These are phyloP conservation scores for Backusella circina DNA, from an alignment of 192 early-diverging fungal species.

Conservation along the genomic window DNA sequence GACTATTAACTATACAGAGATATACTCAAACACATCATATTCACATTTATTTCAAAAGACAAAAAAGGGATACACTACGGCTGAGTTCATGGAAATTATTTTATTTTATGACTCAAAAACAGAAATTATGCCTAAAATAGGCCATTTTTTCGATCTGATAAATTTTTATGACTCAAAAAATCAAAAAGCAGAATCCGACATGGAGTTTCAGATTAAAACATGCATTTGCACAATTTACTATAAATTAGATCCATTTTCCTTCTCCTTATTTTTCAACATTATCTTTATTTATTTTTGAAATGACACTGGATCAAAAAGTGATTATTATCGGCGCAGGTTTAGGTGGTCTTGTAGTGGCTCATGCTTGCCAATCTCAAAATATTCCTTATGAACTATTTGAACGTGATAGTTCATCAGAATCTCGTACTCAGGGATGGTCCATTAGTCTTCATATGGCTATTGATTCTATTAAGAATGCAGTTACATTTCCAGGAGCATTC, in stretches of 20 bases:
- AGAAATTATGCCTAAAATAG: neutral
- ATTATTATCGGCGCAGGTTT: constrained; percentile 27
- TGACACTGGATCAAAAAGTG: constrained; percentile 9
- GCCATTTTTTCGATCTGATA: neutral
- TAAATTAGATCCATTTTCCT: neutral
- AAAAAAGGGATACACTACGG: neutral
- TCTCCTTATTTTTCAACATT: neutral
- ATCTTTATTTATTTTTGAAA: neutral
- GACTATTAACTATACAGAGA: neutral
- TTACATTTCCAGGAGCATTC: neutral
- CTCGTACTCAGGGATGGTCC: neutral
- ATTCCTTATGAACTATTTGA: constrained; percentile 23
- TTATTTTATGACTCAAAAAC: neutral
- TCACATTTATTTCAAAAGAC: neutral
- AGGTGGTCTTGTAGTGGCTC: constrained; percentile 15
- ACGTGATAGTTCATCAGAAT: constrained; percentile 5
- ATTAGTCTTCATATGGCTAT: constrained; percentile 7
- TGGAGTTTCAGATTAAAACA: neutral
- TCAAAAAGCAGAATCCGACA: neutral
- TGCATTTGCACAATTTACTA: neutral
- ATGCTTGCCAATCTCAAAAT: constrained; percentile 2
- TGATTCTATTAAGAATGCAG: neutral
- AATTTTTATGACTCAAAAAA: neutral
- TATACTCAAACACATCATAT: neutral
- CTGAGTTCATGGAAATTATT: neutral